Evolutionary conservation across 306 rosid species (phyloP).

Genomic region (Lathyrus aphaca): DNA sequence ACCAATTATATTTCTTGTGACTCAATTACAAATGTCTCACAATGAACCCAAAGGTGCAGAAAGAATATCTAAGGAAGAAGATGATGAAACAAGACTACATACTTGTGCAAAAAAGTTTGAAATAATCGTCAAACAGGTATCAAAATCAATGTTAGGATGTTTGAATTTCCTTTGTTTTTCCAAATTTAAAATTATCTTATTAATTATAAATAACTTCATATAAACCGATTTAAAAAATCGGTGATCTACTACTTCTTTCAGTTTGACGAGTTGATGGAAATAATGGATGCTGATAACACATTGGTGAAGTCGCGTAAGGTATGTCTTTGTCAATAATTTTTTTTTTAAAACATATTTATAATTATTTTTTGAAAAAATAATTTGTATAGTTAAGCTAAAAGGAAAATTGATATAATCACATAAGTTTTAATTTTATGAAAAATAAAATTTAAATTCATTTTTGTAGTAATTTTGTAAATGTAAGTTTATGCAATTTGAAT

Average conservation of each 20-base stretch:
- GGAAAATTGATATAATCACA: too few relatives aligned
- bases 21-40: not conserved
- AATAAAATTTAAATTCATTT: too few relatives aligned
- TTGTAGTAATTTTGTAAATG: too few relatives aligned
- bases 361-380: too few relatives aligned
- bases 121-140: slow-evolving; percentile 5
- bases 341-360: too few relatives aligned
- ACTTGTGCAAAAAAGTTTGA: not conserved
- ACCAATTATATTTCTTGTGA: not conserved
- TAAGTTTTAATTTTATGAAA: too few relatives aligned
- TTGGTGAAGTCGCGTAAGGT: not conserved
- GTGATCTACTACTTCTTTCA: not conserved
- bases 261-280: not conserved
- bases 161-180: not conserved
- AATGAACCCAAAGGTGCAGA: not conserved
- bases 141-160: not conserved
- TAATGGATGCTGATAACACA: not conserved
- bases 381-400: too few relatives aligned
- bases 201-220: too few relatives aligned
- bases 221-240: not conserved
- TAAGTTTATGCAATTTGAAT: too few relatives aligned
- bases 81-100: slow-evolving; percentile 2
- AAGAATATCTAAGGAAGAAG: not conserved
- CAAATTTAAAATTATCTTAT: not conserved
- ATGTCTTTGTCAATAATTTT: too few relatives aligned